These are phyloP conservation scores for Rhizophora mangle DNA, from an alignment of 345 rosid species.

Conservation along the genomic window DNA sequence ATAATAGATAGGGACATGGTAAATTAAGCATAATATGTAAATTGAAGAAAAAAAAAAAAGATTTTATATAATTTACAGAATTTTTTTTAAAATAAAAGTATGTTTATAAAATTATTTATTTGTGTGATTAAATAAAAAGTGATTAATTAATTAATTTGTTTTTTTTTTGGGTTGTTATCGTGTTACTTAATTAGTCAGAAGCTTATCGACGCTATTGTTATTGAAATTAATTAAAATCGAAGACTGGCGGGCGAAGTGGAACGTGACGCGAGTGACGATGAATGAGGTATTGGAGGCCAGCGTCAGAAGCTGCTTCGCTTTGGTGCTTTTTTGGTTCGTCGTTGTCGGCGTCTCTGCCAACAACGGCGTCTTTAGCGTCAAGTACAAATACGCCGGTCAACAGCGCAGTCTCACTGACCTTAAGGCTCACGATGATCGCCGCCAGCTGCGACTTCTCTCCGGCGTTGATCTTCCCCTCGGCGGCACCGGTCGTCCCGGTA, in stretches of 20 bases:
- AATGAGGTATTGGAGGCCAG: neutral
- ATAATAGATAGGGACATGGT: too few species aligned
- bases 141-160: too few species aligned
- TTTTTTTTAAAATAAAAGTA: too few species aligned
- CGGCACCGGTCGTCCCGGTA: conserved; percentile 70
- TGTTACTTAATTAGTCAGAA: too few species aligned
- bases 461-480: conserved; percentile 86
- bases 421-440: conserved; percentile 62
- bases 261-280: neutral
- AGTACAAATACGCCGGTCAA: conserved; percentile 58
- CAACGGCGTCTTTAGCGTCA: conserved; percentile 66
- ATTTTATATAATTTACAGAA: too few species aligned
- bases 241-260: neutral
- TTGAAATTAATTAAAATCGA: too few species aligned
- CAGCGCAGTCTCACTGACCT: conserved; percentile 53
- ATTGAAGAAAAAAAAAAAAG: too few species aligned
- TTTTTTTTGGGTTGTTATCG: too few species aligned
- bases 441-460: conserved; percentile 77
- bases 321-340: neutral
- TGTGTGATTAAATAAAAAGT: too few species aligned
- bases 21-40: too few species aligned
- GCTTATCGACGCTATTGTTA: too few species aligned
- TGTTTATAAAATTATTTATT: too few species aligned
- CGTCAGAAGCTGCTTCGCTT: neutral
- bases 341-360: conserved; percentile 15